Percentiles rank a stretch among this genome's conserved stretches.
Evolutionary conservation across 176 grass and related monocot genomes (phyloP).

Genomic region (Urochloa ruziziensis): DNA sequence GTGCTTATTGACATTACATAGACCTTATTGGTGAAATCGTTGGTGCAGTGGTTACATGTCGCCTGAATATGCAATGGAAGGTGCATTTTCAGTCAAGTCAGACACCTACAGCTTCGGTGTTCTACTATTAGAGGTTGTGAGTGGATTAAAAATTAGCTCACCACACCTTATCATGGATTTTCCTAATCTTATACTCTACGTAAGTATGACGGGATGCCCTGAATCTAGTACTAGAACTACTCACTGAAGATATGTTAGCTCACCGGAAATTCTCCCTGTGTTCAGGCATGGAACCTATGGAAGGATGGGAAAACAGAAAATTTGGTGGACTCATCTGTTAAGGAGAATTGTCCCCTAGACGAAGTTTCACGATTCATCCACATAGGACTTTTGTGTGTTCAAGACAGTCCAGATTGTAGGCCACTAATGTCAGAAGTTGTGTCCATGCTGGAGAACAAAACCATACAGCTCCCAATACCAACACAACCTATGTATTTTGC

Average conservation of each 20-base stretch:
- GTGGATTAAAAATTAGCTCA: slow-evolving; percentile 41
- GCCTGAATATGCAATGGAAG: slow-evolving; percentile 62
- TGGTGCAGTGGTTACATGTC: slow-evolving; percentile 52
- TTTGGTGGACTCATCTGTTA: slow-evolving; percentile 22
- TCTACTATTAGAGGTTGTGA: slow-evolving; percentile 52
- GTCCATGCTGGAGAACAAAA: slow-evolving; percentile 47
- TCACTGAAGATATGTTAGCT: neutral
- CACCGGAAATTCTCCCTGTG: neutral
- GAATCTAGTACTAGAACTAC: neutral
- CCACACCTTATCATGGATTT: neutral
- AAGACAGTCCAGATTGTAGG: slow-evolving; percentile 43
- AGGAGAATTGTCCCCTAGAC: neutral
- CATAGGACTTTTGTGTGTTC: slow-evolving; percentile 47
- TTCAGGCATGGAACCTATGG: slow-evolving; percentile 51
- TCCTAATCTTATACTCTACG: slow-evolving; percentile 36
- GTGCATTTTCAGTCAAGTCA: slow-evolving; percentile 52
- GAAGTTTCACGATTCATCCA: slow-evolving; percentile 47
- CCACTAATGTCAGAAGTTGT: slow-evolving; percentile 51
- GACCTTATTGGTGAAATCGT: no score
- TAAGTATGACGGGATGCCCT: slow-evolving; percentile 5
- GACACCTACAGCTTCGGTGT: slow-evolving; percentile 56
- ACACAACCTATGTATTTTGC: slow-evolving; percentile 30
- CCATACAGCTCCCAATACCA: slow-evolving; percentile 22
- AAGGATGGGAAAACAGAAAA: slow-evolving; percentile 35
- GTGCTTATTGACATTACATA: neutral